Evolutionary conservation across 768 basidiomycete genomes (phyloP).

Genomic region (Kwoniella pini): DNA sequence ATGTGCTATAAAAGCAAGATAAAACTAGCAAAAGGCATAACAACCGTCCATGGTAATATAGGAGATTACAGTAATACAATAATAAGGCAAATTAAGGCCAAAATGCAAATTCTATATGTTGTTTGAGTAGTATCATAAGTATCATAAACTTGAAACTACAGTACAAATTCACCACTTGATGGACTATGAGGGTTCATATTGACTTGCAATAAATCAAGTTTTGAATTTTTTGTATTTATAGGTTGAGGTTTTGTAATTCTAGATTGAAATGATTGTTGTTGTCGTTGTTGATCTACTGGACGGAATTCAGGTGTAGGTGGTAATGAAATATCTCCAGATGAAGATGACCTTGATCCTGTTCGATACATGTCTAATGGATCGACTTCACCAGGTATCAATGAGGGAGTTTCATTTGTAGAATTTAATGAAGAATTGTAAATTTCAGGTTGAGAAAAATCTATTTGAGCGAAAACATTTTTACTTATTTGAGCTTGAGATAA

Average conservation of each 20-base stretch:
- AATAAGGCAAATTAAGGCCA: too few relatives aligned
- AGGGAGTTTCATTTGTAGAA: conserved; percentile 21
- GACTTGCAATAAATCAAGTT: conserved; percentile 15
- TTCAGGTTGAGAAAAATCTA: conserved; percentile 21
- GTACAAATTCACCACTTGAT: conserved; percentile 18
- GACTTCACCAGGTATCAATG: conserved; percentile 10
- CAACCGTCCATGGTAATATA: too few relatives aligned
- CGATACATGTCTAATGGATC: conserved; percentile 10
- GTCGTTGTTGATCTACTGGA: conserved; percentile 21
- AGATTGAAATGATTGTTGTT: background rate
- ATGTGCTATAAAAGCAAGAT: too few relatives aligned
- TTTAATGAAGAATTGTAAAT: conserved; percentile 1
- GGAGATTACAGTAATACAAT: too few relatives aligned
- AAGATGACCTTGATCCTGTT: conserved; percentile 35
- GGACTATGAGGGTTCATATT: conserved; percentile 25
- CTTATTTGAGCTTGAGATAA: conserved; percentile 19
- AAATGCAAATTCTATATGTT: too few relatives aligned
- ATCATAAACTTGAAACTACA: background rate
- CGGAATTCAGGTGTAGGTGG: conserved; percentile 43
- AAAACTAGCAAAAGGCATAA: too few relatives aligned
- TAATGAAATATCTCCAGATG: conserved; percentile 39
- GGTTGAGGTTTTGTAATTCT: background rate
- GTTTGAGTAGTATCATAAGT: too few relatives aligned
- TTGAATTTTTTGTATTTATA: background rate
- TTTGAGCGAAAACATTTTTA: conserved; percentile 23